Percentiles rank a stretch among this genome's conserved stretches.
phyloP scores from a whole-genome alignment of 169 alveolate genomes.

The Neospora caninum region DNA sequence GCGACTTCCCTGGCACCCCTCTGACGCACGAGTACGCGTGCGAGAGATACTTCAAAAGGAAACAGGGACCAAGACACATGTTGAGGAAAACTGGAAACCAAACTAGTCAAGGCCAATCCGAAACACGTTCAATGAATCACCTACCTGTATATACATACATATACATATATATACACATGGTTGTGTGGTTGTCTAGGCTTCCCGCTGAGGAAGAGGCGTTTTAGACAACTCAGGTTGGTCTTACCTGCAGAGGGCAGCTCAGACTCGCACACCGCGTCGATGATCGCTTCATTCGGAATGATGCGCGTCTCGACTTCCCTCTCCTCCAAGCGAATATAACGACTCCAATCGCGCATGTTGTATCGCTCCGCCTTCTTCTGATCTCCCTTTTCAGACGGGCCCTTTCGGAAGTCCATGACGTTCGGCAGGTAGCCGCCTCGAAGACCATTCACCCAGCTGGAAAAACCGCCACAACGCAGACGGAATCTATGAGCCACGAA shows the following conservation, averaged over 20 bases:
- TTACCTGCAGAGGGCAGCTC: constrained; percentile 39
- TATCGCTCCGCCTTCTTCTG: constrained; percentile 12
- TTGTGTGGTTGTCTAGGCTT: too few species aligned
- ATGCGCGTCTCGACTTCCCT: constrained; percentile 28
- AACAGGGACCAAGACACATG: too few species aligned
- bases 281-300: background rate
- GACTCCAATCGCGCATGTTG: constrained; percentile 36
- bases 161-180: too few species aligned
- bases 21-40: too few species aligned
- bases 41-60: too few species aligned
- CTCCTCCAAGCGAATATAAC: constrained; percentile 24
- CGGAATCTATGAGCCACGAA: background rate
- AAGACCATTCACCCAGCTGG: constrained; percentile 54
- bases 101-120: too few species aligned
- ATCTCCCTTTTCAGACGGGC: background rate
- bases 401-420: constrained; percentile 7
- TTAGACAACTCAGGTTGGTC: background rate
- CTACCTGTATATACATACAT: too few species aligned
- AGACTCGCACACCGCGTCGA: constrained; percentile 30
- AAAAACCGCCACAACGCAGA: background rate
- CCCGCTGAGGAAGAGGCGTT: too few species aligned
- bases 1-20: too few species aligned
- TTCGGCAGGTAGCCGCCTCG: constrained; percentile 57
- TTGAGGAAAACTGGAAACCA: too few species aligned
- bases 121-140: too few species aligned